Conservation (phyloP, 1,284 basidiomycete genomes). For the Tilletiopsis washingtonensis region DNA sequence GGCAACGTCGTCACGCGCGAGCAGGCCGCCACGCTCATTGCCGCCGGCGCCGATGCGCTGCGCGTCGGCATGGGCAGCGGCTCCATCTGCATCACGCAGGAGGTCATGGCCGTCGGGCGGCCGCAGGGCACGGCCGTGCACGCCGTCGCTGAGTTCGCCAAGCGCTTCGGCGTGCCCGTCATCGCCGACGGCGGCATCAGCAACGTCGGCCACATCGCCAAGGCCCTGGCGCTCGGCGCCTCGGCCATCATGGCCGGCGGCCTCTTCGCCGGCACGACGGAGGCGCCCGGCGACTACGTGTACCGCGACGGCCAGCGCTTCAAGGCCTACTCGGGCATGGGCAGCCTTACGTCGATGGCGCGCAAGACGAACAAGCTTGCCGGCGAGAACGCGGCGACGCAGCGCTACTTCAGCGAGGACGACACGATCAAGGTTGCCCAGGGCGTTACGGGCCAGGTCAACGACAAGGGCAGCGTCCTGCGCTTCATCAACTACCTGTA, state of each 20-base stretch:
- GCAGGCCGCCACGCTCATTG: constrained; percentile 88
- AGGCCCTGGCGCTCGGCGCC: constrained; percentile 87
- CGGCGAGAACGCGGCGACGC: constrained; percentile 86
- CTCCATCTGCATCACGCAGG: constrained; percentile 98
- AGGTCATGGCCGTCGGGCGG: constrained; percentile 98
- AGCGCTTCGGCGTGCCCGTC: constrained; percentile 88
- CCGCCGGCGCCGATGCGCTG: constrained; percentile 85
- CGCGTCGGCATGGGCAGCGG: constrained; percentile 96
- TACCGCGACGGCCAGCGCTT: constrained; percentile 97
- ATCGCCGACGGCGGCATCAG: constrained; percentile 95
- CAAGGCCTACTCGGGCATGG: constrained; percentile 98
- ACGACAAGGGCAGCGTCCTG: constrained; percentile 89
- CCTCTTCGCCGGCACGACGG: constrained; percentile 86
- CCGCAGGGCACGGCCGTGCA: constrained; percentile 96
- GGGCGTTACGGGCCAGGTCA: constrained; percentile 91
- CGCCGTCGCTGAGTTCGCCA: constrained; percentile 86
- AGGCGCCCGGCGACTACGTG: constrained; percentile 97
- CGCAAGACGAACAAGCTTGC: constrained; percentile 38
- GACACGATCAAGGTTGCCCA: constrained; percentile 87
- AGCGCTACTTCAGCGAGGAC: constrained; percentile 92
- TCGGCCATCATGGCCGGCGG: constrained; percentile 99
- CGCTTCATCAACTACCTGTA: constrained; percentile 83
- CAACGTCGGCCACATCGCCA: constrained; percentile 96
- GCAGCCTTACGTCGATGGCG: constrained; percentile 55
- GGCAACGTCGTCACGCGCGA: constrained; percentile 97